phyloP scores from a whole-genome alignment of 176 grass and related monocot species.

The Raddia distichophylla region DNA sequence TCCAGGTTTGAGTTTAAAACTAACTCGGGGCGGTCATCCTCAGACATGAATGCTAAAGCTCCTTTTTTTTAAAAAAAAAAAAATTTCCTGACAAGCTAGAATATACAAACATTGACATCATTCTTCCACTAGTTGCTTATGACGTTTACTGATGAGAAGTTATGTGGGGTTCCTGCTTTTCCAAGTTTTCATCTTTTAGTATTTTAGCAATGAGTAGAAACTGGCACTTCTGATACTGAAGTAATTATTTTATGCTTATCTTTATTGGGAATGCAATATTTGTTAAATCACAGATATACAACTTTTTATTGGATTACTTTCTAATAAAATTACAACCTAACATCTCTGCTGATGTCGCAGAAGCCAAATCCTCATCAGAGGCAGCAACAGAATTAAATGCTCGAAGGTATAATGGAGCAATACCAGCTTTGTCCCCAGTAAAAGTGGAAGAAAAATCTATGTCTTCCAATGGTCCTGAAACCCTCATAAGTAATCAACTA shows the following conservation, averaged over 20 bases:
- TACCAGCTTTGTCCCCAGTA: not conserved
- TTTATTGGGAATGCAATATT: not conserved
- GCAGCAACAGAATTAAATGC: conserved; percentile 33
- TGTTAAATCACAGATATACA: not conserved
- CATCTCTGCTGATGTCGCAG: conserved; percentile 16
- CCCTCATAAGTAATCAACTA: conserved; percentile 3
- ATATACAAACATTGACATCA: not conserved
- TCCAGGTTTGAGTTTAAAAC: not conserved
- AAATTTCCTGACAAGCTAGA: not conserved
- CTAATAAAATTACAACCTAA: conserved; percentile 21
- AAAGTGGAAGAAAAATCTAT: conserved; percentile 14
- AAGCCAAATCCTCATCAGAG: conserved; percentile 40
- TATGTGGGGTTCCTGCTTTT: not conserved
- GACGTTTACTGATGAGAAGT: conserved; percentile 7
- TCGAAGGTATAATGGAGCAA: conserved; percentile 17
- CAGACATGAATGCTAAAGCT: not conserved
- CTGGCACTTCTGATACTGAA: not conserved
- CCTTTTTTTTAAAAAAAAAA: not conserved
- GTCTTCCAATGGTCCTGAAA: conserved; percentile 5
- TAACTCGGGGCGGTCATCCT: not conserved
- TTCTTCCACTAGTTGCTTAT: not conserved
- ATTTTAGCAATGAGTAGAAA: not conserved
- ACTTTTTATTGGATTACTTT: conserved; percentile 14
- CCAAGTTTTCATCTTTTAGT: conserved; percentile 15
- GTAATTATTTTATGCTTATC: conserved; percentile 3